Evolutionary conservation across 2,329 filamentous ascomycete genomes (phyloP), one percentile per base, ranked within the genome.

Genomic region (Trichoderma hamatum): DNA sequence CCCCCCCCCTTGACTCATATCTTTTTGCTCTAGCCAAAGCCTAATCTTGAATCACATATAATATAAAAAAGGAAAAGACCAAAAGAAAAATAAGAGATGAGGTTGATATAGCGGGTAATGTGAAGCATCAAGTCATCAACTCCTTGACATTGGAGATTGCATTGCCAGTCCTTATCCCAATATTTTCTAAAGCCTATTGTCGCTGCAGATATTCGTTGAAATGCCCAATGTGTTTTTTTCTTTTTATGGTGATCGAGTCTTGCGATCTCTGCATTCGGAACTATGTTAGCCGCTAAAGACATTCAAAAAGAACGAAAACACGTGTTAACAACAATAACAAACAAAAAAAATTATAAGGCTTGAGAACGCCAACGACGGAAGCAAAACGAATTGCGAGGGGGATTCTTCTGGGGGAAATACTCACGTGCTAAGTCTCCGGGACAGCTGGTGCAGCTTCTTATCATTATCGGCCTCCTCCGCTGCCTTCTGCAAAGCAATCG

Each of bases 391-490:
- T 16, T 26, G 51, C 51, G 6, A 14, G 14, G 51, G 19, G 10
- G 24, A 13, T 13, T n/a, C 11, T 28, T n/a, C 3, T 14, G 14
- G 16, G 26, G 36, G 4, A 11, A 9, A 13, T n/a, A 74, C 74
- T 79, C 72, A 98, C 96, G 96, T 97, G 91, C 94, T 97, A 76
- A 99, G 91, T 79, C 95, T 89, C 81, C 96, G 88, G 30, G 94
- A 96, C 70, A 99, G 88, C 72, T 91, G 90, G 75, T 95, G 92
- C 76, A 99, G 81, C 75, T 92, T 92, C 78, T 90, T 89, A 77
- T 98, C 96, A 77, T 97, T 97, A 73, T 97, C 94, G 24, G 96
- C 96, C 73, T 97, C 94, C 70, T 91, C 87, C 52, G 89, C 89
- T 3, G 96, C 96, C 78, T 94, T 90, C 82, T 96, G 91, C 72